Base-by-base conservation (phyloP, 2,329 filamentous ascomycete genomes). In the Fusarium sarcochroum region DNA sequence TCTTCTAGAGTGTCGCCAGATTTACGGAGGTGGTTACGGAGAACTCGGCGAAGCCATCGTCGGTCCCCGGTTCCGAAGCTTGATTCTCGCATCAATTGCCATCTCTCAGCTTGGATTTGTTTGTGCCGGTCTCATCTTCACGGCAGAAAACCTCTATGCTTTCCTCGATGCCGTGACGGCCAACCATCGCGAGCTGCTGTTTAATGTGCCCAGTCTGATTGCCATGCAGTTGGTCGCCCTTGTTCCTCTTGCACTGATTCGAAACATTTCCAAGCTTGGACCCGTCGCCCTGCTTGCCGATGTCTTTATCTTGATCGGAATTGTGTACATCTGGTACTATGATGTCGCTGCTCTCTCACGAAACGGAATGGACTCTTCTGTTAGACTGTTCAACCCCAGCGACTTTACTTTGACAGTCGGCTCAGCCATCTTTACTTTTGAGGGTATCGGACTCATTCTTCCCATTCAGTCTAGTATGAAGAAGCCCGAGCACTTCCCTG, bases 51-150 rank as follows among this genome's bases (percentile, higher is more conserved):
- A 87, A 50, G 84, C 86, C 5, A 90, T 93, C 66, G 85, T 87
- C 10, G 91, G 91, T 0, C 82, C 82, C 7, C 83, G 81, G 58
- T 86, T 93, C 75, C 86, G 91, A 57, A 81, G 82, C 20, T 79
- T 94, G 35, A 91, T 94, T 51, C 84, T 94, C 10, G 82, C 80
- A 1, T 93, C 91, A 14, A 90, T 94, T 75, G 87, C 89, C 1
- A 83, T 94, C 13, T 93, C 91, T 0, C 91, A 94, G 76, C 82
- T 94, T 15, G 91, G 91, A 3, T 94, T 94, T 68, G 91, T 94
- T 41, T 94, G 91, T 71, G 89, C 91, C 1, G 91, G 91, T 32
- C 86, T 93, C 50, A 92, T 94, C 54, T 94, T 94, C 73, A 90
- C 90, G 1, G 91, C 91, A 1, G 90, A 94, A 75, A 94, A 94